Evolutionary conservation across 2,329 filamentous ascomycete genomes (phyloP).

Genomic region (Fragosphaeria purpurea): DNA sequence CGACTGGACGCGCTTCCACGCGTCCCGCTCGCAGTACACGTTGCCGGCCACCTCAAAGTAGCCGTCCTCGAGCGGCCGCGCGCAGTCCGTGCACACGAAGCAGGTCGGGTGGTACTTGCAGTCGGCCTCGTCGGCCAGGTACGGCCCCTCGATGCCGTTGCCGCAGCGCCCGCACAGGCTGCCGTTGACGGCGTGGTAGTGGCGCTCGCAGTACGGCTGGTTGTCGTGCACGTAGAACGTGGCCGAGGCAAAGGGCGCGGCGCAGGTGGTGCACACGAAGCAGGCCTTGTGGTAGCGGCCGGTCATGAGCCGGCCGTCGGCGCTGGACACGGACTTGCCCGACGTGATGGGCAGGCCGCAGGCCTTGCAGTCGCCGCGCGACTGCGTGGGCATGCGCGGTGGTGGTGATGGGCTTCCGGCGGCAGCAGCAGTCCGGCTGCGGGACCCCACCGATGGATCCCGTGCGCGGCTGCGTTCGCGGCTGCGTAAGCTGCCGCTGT

Average conservation of each 20-base stretch:
- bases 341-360: slow-evolving; percentile 62
- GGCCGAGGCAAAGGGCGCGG: slow-evolving; percentile 68
- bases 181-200: slow-evolving; percentile 87
- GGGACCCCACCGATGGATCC: background rate
- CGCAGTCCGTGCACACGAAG: slow-evolving; percentile 75
- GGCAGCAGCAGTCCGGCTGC: slow-evolving; percentile 27
- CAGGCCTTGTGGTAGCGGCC: slow-evolving; percentile 93
- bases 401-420: slow-evolving; percentile 17
- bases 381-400: slow-evolving; percentile 14
- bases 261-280: slow-evolving; percentile 83
- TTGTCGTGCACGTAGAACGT: slow-evolving; percentile 90
- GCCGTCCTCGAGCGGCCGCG: slow-evolving; percentile 62
- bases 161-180: slow-evolving; percentile 75
- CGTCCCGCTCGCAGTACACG: slow-evolving; percentile 82
- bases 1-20: slow-evolving; percentile 43
- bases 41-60: slow-evolving; percentile 82
- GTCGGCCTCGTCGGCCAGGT: slow-evolving; percentile 68
- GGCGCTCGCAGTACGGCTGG: slow-evolving; percentile 78
- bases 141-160: slow-evolving; percentile 84
- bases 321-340: slow-evolving; percentile 88
- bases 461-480: slow-evolving; percentile 1
- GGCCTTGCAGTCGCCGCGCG: slow-evolving; percentile 71
- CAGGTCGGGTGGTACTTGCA: slow-evolving; percentile 82
- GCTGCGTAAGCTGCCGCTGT: background rate
- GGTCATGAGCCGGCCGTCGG: slow-evolving; percentile 72